phyloP scores from a whole-genome alignment of 1,139 yeast species.

The Geotrichum candidum region DNA sequence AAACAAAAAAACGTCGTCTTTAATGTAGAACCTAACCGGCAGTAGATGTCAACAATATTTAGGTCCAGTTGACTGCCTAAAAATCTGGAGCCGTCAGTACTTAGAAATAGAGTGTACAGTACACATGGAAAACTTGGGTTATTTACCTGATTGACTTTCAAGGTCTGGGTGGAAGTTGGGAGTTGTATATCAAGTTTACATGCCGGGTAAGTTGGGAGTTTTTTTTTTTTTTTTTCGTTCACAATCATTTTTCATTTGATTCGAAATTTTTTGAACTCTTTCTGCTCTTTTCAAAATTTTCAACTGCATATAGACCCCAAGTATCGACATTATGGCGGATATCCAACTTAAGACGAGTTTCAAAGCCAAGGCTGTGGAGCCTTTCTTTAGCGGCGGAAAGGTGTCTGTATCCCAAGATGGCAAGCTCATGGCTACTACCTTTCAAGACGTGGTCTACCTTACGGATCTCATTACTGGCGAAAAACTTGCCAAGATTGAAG shows the following conservation, averaged over 20 bases:
- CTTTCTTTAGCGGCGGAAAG: constrained; percentile 83
- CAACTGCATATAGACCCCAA: not conserved
- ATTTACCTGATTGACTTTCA: not conserved
- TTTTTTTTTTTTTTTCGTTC: not conserved
- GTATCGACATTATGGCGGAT: constrained; percentile 7
- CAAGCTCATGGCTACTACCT: constrained; percentile 68
- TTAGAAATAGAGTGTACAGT: not conserved
- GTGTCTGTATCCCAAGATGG: constrained; percentile 68
- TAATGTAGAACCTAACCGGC: not conserved
- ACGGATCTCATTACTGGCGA: constrained; percentile 57
- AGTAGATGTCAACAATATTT: not conserved
- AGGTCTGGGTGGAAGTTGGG: not conserved
- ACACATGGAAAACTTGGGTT: not conserved
- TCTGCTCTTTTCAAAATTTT: not conserved
- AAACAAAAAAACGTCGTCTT: not conserved
- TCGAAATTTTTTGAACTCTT: not conserved
- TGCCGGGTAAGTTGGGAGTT: not conserved
- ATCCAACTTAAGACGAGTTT: constrained; percentile 36
- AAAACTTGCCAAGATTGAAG: constrained; percentile 58
- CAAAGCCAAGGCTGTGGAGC: constrained; percentile 48
- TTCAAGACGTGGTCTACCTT: constrained; percentile 64
- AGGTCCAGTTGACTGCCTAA: not conserved
- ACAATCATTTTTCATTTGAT: not conserved
- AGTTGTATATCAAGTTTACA: not conserved
- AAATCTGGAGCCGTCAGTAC: not conserved